Percentiles rank a stretch among this genome's conserved stretches.
phyloP scores from a whole-genome alignment of 2,329 filamentous ascomycete species.

The Ophidiomyces ophidiicola region DNA sequence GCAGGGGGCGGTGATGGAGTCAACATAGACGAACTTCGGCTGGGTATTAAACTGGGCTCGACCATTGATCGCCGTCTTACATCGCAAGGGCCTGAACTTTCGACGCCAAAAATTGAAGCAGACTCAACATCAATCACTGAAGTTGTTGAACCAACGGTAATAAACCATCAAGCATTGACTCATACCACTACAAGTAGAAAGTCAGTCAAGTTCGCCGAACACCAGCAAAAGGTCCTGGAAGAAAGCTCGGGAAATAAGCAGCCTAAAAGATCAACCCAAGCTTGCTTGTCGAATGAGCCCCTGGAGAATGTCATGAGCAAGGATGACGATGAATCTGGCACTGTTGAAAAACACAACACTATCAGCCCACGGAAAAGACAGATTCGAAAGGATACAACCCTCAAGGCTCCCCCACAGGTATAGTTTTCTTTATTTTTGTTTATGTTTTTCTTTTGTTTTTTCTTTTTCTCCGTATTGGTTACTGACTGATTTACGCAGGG shows the following conservation, averaged over 20 bases:
- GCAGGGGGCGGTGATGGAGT: constrained; percentile 32
- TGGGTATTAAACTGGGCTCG: constrained; percentile 33
- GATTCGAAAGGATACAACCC: neutral
- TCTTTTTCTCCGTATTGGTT: neutral
- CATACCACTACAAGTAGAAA: neutral
- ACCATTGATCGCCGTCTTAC: constrained; percentile 18
- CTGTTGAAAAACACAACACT: neutral
- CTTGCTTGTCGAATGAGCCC: neutral
- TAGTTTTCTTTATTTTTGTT: neutral
- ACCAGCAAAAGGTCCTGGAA: neutral
- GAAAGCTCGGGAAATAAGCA: constrained; percentile 5
- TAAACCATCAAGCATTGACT: constrained; percentile 3
- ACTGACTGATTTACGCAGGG: constrained; percentile 6
- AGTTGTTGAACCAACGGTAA: neutral
- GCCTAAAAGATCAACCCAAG: neutral
- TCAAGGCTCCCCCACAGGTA: neutral
- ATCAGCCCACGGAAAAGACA: neutral
- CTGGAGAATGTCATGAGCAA: neutral
- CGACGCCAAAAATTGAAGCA: constrained; percentile 21
- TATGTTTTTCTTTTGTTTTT: neutral
- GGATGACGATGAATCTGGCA: neutral
- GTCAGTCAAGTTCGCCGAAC: neutral
- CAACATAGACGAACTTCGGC: constrained; percentile 33
- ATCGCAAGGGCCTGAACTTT: constrained; percentile 15
- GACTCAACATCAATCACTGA: constrained; percentile 9